Base-by-base conservation (phyloP, 2,329 filamentous ascomycete species). In the Colletotrichum lentis region DNA sequence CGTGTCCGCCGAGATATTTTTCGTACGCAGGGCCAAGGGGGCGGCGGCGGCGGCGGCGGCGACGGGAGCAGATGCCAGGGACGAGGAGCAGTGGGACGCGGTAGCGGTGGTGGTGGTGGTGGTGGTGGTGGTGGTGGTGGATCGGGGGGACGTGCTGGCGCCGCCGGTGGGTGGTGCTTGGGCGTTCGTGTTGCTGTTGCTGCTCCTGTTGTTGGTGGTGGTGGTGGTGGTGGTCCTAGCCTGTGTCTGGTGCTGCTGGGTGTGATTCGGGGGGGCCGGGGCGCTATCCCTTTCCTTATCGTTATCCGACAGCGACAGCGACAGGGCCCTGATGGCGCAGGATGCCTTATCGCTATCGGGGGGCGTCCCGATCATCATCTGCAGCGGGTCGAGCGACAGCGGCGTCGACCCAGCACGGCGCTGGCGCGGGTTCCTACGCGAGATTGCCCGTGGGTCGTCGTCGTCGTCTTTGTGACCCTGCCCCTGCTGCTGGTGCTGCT, bases 361-460 rank as follows among this genome's bases (percentile, higher is more conserved):
- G 8, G 31, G 31, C 27, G 24, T 8, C 31, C 44, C 44, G 5
- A 20, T 50, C 31, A 44, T 49, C 65, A 61, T 56, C 65, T 56
- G 62, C 43, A 65, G 55, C 65, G 55, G 55, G 35, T 68, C 67
- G 49, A 71, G 64, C n/a, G 55, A 67, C 57, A 70, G 67, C 50
- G 69, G 69, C 44, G 69, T 71, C 43, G 69, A 70, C 31, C 69
- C 69, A 50, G 69, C 67, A 56, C 63, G 55, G 60, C 67, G 62
- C 56, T 64, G 65, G 54, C 62, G 61, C 55, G 55, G 62, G 35
- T 65, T 50, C 37, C 53, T 24, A 55, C 41, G 55, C 65, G 62
- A 68, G 41, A 68, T 65, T 69, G 43, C 31, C 31, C 8, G 44
- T 53, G 20, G 37, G 18, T n/a, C 55, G 27, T 7, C 27, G 18